These are phyloP conservation scores for Jackrogersella multiformis DNA, from an alignment of 495 filamentous ascomycete genomes.

Conservation along the genomic window DNA sequence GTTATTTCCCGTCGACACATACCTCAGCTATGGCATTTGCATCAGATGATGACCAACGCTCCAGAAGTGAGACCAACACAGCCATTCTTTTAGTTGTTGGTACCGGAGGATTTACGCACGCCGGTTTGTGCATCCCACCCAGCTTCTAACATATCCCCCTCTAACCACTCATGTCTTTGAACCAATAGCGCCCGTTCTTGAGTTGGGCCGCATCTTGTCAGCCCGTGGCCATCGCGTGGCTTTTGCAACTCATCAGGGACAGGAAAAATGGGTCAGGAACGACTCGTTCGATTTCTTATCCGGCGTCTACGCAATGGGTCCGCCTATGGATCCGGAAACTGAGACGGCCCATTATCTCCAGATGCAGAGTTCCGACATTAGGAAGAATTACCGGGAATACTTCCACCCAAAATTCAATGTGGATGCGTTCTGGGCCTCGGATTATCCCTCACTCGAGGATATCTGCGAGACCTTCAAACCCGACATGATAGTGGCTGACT, in stretches of 20 bases:
- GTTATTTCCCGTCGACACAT: not conserved
- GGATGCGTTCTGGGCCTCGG: conserved; percentile 53
- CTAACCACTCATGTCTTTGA: not conserved
- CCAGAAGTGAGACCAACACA: conserved; percentile 3
- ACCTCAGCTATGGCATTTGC: not conserved
- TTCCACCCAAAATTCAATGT: conserved; percentile 48
- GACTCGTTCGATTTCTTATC: conserved; percentile 42
- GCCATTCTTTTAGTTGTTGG: conserved; percentile 19
- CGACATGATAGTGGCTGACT: conserved; percentile 52
- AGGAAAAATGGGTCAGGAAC: conserved; percentile 46
- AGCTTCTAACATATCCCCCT: not conserved
- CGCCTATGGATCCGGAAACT: conserved; percentile 24
- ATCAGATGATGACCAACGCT: not conserved
- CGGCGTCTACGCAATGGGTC: conserved; percentile 32
- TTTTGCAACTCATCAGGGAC: conserved; percentile 52
- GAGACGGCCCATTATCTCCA: conserved; percentile 44
- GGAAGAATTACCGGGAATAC: conserved; percentile 34
- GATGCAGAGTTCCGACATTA: conserved; percentile 47
- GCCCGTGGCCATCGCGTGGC: conserved; percentile 50
- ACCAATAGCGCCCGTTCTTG: conserved; percentile 47
- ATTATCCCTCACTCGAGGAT: conserved; percentile 45
- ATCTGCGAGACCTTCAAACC: conserved; percentile 39
- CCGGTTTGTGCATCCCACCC: not conserved
- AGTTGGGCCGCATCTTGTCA: conserved; percentile 50
- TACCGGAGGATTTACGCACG: conserved; percentile 25